These are phyloP conservation scores for Aspergillus persii DNA, from an alignment of 2,329 filamentous ascomycete species.

Conservation along the genomic window DNA sequence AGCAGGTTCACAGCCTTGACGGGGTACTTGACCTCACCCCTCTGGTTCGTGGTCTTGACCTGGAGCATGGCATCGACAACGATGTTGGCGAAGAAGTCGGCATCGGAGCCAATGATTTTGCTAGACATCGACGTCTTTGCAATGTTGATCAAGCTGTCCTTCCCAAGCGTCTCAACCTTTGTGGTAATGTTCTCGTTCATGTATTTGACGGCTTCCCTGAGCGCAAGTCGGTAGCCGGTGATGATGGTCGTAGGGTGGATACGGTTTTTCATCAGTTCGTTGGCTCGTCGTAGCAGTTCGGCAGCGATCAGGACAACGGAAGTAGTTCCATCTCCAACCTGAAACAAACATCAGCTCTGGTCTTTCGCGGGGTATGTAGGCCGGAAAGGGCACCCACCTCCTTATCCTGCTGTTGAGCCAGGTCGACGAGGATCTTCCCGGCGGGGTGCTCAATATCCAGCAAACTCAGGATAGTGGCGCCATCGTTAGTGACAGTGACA, in stretches of 20 bases:
- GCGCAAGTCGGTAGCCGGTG: constrained; percentile 90
- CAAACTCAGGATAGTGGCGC: constrained; percentile 90
- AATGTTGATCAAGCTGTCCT: constrained; percentile 88
- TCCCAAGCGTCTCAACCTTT: constrained; percentile 87
- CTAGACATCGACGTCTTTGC: constrained; percentile 99
- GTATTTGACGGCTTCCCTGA: constrained; percentile 96
- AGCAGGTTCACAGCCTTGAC: constrained; percentile 99
- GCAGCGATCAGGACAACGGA: constrained; percentile 97
- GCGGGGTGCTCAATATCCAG: constrained; percentile 97
- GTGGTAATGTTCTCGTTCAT: constrained; percentile 98
- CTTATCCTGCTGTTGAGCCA: constrained; percentile 98
- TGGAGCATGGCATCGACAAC: constrained; percentile 94
- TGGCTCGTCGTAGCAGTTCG: constrained; percentile 87
- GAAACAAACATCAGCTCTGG: constrained; percentile 1
- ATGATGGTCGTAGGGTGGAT: constrained; percentile 99
- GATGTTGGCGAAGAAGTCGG: constrained; percentile 96
- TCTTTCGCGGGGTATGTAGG: background rate
- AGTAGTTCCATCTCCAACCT: constrained; percentile 94
- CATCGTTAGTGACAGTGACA: constrained; percentile 98
- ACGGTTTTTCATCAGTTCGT: constrained; percentile 99
- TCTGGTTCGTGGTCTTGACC: constrained; percentile 89
- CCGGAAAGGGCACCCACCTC: constrained; percentile 52
- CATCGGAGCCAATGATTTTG: constrained; percentile 96
- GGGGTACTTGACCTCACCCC: constrained; percentile 89
- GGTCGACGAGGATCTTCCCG: constrained; percentile 95